Base-by-base conservation (phyloP, 2,329 filamentous ascomycete species). In the Domatiomyces globalis region DNA sequence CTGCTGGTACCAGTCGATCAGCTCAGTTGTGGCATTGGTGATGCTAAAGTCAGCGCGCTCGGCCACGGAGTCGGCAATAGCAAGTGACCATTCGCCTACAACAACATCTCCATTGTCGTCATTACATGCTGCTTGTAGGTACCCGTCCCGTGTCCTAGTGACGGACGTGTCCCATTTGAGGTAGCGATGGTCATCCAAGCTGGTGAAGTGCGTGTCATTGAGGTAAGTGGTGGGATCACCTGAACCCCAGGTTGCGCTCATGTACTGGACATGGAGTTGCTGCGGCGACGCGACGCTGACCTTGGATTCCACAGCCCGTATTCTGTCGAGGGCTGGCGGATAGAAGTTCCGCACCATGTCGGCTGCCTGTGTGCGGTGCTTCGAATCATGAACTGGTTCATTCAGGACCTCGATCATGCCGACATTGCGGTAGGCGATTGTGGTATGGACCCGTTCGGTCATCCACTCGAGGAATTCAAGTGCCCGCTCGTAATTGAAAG, bases 111-210 rank as follows among this genome's bases (percentile, higher is more conserved):
- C 65, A 58, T 71, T 69, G 56, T 75, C 64, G 50, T 71, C 66
- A 8, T 59, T 66, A 65, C 79, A 81, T 1, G 74, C 74, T 2
- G 71, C 67, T 1, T 60, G 51, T 43, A 82, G 67, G 55, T 80
- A 81, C 6, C 66, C 69, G 2, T 67, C 64, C 52, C 78, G 69
- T 5, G 67, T 70, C 12, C 10, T 39, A 0, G 68, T 64, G 1
- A 65, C 50, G 19, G 78, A 66, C 18, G 63, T 62, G 2, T 63
- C 56, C 67, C 72, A 81, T 59, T 79, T 80, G 22, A 78, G 63
- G 61, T 81, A 82, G 17, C 76, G 71, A 58, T 81, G 78, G 60
- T 79, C 72, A 60, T 81, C 78, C 58, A 73, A 82, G 29, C 72
- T 73, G 12, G 73, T 67, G 56, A 67, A 70, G 29, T 69, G 63